A percentile compares a stretch with the other conserved stretches of the same genome.
These are phyloP conservation scores for Beauveria scarabaeidicola DNA, from an alignment of 2,329 filamentous ascomycete species.

Conservation along the genomic window DNA sequence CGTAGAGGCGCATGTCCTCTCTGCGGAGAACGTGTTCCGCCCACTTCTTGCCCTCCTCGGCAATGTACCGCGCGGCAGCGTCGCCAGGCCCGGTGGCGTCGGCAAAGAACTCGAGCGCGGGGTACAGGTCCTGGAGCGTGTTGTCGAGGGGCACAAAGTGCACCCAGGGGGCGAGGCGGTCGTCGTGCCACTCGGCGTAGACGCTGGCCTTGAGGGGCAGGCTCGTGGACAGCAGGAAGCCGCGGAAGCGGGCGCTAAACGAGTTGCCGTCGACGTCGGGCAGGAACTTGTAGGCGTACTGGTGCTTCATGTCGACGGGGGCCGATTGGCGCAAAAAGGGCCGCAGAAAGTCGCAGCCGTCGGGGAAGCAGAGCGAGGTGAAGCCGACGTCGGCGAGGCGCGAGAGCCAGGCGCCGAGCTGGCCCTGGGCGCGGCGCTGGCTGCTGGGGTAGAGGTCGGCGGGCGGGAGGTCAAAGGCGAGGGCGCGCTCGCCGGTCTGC, in stretches of 20 bases:
- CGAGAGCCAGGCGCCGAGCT: slow-evolving; percentile 33
- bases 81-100: slow-evolving; percentile 40
- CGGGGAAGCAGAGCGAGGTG: slow-evolving; percentile 29
- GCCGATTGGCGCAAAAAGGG: slow-evolving; percentile 26
- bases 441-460: slow-evolving; percentile 36
- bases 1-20: slow-evolving; percentile 60
- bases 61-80: slow-evolving; percentile 49
- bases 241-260: slow-evolving; percentile 54
- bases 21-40: slow-evolving; percentile 50
- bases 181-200: slow-evolving; percentile 69
- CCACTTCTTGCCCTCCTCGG: slow-evolving; percentile 52
- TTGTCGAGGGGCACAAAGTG: slow-evolving; percentile 69
- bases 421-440: slow-evolving; percentile 22
- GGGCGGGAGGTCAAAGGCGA: slow-evolving; percentile 42
- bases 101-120: slow-evolving; percentile 57
- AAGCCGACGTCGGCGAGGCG: slow-evolving; percentile 37
- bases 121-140: slow-evolving; percentile 57
- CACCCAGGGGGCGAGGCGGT: slow-evolving; percentile 58
- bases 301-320: slow-evolving; percentile 34
- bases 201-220: slow-evolving; percentile 64
- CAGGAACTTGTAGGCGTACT: slow-evolving; percentile 55
- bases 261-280: slow-evolving; percentile 64
- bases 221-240: slow-evolving; percentile 55
- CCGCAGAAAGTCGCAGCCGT: slow-evolving; percentile 31
- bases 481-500: slow-evolving; percentile 27